phyloP scores from a whole-genome alignment of 768 basidiomycete species.

The Pisolithus orientalis region DNA sequence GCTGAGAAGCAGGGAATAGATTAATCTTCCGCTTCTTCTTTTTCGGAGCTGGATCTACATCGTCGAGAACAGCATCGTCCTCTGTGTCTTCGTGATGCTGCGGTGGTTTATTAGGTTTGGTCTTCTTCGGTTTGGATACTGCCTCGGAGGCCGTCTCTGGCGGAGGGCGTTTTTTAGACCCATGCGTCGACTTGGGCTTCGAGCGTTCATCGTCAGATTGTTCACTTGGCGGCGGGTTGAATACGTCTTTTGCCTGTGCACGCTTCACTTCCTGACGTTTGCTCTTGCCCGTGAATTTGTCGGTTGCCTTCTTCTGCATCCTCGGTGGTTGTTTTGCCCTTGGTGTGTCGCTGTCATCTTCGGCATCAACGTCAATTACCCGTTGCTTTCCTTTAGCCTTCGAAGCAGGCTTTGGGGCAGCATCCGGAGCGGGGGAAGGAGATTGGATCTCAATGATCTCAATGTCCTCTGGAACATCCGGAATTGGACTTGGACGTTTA shows the following conservation, averaged over 20 bases:
- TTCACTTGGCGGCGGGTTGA: constrained; percentile 8
- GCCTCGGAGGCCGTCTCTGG: constrained; percentile 13
- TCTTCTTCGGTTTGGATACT: constrained; percentile 12
- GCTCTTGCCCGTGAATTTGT: constrained; percentile 7
- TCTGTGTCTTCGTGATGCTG: constrained; percentile 13
- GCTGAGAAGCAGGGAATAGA: constrained; percentile 42
- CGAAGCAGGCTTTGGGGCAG: constrained; percentile 16
- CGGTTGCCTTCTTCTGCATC: constrained; percentile 10
- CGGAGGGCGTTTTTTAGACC: constrained; percentile 13
- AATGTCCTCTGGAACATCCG: constrained; percentile 24
- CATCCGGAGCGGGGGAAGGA: constrained; percentile 8
- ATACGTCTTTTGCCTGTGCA: constrained; percentile 20
- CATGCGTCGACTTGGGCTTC: constrained; percentile 13
- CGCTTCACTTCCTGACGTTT: constrained; percentile 17
- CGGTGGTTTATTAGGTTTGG: constrained; percentile 13
- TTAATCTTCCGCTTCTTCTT: constrained; percentile 72
- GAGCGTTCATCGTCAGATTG: constrained; percentile 8
- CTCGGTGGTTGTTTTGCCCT: constrained; percentile 5
- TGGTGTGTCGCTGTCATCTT: constrained; percentile 10
- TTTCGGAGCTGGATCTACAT: constrained; percentile 33
- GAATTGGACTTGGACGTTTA: constrained; percentile 11
- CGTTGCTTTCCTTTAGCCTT: constrained; percentile 38
- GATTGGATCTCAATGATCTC: constrained; percentile 15
- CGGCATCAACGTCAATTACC: constrained; percentile 18
- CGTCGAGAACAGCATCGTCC: constrained; percentile 10